These are phyloP conservation scores for Verticillium nubilum DNA, from an alignment of 2,329 filamentous ascomycete species.

Conservation along the genomic window DNA sequence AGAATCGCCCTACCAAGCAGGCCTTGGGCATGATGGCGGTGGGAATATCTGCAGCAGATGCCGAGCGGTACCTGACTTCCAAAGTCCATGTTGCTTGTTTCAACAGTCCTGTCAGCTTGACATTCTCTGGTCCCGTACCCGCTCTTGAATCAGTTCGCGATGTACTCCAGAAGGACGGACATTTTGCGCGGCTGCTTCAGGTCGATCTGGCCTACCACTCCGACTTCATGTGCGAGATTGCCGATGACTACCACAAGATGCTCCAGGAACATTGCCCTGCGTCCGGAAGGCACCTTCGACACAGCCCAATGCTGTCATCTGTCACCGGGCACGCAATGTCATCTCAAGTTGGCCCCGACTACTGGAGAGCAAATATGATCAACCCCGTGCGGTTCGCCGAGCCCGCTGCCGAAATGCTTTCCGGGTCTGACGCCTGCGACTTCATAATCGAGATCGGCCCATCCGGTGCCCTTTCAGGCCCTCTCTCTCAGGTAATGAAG, in stretches of 20 bases:
- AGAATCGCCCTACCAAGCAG: background rate
- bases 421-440: background rate
- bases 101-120: conserved; percentile 10
- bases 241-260: background rate
- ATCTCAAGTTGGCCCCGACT: background rate
- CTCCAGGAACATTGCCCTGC: background rate
- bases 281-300: background rate
- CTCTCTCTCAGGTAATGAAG: conserved; percentile 20
- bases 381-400: conserved; percentile 4
- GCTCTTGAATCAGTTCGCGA: background rate
- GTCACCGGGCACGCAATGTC: conserved; percentile 5
- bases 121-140: conserved; percentile 2
- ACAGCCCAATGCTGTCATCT: conserved; percentile 8
- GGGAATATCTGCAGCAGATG: background rate
- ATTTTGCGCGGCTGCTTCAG: conserved; percentile 16
- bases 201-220: conserved; percentile 16
- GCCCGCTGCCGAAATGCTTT: background rate
- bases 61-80: background rate
- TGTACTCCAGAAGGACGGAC: background rate
- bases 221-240: conserved; percentile 7
- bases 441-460: conserved; percentile 23
- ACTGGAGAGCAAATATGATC: conserved; percentile 8
- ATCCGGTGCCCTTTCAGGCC: conserved; percentile 21
- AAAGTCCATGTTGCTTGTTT: conserved; percentile 3
- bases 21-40: conserved; percentile 2